Conservation (phyloP, 345 rosid species). For the Populus euphratica region DNA sequence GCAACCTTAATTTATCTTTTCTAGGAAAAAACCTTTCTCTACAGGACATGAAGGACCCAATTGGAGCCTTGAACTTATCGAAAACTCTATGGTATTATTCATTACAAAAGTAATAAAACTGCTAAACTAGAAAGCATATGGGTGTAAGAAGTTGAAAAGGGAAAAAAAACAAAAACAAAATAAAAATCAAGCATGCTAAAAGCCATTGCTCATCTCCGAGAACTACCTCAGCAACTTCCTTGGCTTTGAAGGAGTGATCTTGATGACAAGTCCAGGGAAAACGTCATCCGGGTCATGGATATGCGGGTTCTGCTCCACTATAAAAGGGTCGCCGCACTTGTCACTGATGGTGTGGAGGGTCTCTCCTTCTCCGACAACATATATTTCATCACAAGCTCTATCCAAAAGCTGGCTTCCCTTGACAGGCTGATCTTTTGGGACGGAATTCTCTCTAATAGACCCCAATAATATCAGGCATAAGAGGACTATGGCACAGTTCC, state of each 20-base stretch:
- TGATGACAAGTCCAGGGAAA: constrained; percentile 78
- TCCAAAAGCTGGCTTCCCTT: constrained; percentile 43
- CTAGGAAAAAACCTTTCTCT: background rate
- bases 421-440: constrained; percentile 21
- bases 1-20: background rate
- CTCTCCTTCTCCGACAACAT: constrained; percentile 76
- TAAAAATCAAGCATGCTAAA: background rate
- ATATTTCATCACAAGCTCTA: constrained; percentile 66
- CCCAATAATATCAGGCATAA: constrained; percentile 48
- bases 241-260: constrained; percentile 43
- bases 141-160: background rate
- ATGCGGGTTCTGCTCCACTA: constrained; percentile 77
- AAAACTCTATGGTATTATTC: background rate
- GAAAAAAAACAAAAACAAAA: background rate
- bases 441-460: constrained; percentile 42
- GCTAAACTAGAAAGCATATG: background rate
- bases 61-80: background rate
- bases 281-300: constrained; percentile 82
- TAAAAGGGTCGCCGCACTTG: constrained; percentile 74
- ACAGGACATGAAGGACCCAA: background rate
- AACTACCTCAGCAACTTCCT: constrained; percentile 26
- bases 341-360: constrained; percentile 71
- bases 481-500: constrained; percentile 59
- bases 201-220: background rate
- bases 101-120: background rate